Conservation (phyloP, 2,329 filamentous ascomycete species). For the Claviceps digitariae region DNA sequence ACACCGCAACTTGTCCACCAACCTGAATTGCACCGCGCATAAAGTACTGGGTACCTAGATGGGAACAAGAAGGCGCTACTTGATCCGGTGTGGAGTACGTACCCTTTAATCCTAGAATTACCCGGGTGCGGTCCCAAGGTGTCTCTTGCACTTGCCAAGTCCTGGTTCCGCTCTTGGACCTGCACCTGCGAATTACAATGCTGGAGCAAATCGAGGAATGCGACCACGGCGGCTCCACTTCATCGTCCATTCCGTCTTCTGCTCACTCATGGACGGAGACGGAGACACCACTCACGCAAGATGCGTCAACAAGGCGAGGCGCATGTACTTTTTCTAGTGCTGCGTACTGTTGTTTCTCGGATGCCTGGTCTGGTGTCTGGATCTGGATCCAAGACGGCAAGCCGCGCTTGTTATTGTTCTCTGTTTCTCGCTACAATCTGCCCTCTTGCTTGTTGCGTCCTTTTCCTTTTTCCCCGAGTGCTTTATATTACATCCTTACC, state of each 20-base stretch:
- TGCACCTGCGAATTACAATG: background rate
- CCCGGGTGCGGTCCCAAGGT: background rate
- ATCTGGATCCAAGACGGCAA: background rate
- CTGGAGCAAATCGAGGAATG: background rate
- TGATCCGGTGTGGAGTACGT: background rate
- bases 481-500: slow-evolving; percentile 1
- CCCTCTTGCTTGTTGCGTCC: background rate
- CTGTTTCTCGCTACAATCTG: background rate
- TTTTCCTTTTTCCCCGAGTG: background rate
- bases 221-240: background rate
- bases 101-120: background rate
- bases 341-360: background rate
- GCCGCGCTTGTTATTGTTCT: background rate
- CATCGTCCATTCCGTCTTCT: background rate
- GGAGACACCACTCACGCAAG: background rate
- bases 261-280: background rate
- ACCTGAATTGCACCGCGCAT: too few species aligned
- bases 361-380: background rate
- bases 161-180: background rate
- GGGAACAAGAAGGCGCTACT: too few species aligned
- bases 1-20: too few species aligned
- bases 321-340: background rate
- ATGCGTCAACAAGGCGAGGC: too few species aligned
- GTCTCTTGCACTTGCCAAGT: background rate
- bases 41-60: too few species aligned